Evolutionary conservation across 208 protist genomes (phyloP).

Genomic region (Wallacemonas collosoma): DNA sequence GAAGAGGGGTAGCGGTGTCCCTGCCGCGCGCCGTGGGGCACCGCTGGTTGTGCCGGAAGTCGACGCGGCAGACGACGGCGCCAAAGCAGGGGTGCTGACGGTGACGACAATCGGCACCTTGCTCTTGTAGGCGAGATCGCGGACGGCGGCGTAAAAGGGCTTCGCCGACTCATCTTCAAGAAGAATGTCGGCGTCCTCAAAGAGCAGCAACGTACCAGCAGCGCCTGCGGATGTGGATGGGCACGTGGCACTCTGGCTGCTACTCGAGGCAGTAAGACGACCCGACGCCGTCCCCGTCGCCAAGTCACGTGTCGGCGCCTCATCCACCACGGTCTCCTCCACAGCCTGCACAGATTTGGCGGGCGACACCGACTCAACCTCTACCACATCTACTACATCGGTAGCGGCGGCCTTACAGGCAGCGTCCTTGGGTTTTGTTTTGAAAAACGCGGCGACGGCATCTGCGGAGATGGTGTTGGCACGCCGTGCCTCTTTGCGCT

Average conservation of each 20-base stretch:
- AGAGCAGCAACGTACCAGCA: slow-evolving; percentile 65
- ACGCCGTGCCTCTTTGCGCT: slow-evolving; percentile 34
- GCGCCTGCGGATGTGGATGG: background rate
- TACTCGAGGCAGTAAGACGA: too few relatives aligned
- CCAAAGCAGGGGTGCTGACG: slow-evolving; percentile 38
- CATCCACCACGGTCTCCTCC: background rate
- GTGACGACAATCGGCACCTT: slow-evolving; percentile 84
- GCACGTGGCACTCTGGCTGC: too few relatives aligned
- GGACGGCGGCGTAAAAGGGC: slow-evolving; percentile 77
- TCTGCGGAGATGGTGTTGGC: slow-evolving; percentile 65
- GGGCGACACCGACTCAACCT: slow-evolving; percentile 7
- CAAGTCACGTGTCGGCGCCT: background rate
- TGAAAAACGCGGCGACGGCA: slow-evolving; percentile 75
- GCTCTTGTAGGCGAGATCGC: slow-evolving; percentile 71
- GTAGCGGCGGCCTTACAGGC: background rate
- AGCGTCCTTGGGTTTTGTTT: background rate
- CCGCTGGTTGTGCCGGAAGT: background rate
- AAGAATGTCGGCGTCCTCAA: slow-evolving; percentile 84
- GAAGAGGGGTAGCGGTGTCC: slow-evolving; percentile 5
- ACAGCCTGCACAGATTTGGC: background rate
- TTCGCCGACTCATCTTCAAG: slow-evolving; percentile 69
- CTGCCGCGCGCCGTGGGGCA: slow-evolving; percentile 20
- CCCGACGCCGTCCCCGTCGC: too few relatives aligned
- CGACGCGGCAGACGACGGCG: background rate
- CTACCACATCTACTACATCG: slow-evolving; percentile 13